A percentile compares a stretch with the other conserved stretches of the same genome.
phyloP scores from a whole-genome alignment of 1,139 yeast genomes.

The Diutina neorugosa region DNA sequence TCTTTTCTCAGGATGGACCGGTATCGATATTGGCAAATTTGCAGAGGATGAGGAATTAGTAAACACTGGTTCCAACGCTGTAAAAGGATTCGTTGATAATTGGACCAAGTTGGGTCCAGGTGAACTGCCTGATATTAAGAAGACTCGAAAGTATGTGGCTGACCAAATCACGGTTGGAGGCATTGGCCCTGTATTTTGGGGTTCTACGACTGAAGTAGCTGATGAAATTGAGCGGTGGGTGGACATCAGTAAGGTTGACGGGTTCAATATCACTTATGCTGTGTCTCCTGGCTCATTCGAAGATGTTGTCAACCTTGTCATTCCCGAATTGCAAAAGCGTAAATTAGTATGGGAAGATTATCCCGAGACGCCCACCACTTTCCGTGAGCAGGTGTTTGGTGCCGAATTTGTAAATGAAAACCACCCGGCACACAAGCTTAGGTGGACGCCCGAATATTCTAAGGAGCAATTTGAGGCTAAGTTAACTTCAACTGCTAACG shows the following conservation, averaged over 20 bases:
- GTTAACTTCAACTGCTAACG: no score
- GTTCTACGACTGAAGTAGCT: slow-evolving; percentile 18
- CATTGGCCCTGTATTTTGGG: slow-evolving; percentile 16
- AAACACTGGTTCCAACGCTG: slow-evolving; percentile 19
- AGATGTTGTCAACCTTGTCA: slow-evolving; percentile 17
- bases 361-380: slow-evolving; percentile 15
- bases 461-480: slow-evolving; percentile 23
- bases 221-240: slow-evolving; percentile 20
- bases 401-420: slow-evolving; percentile 12
- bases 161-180: slow-evolving; percentile 20
- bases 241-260: slow-evolving; percentile 20
- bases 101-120: slow-evolving; percentile 21
- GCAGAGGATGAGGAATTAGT: slow-evolving; percentile 18
- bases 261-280: slow-evolving; percentile 22
- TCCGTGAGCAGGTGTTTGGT: slow-evolving; percentile 18
- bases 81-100: slow-evolving; percentile 17
- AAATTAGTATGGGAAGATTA: slow-evolving; percentile 22
- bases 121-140: slow-evolving; percentile 13
- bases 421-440: slow-evolving; percentile 27
- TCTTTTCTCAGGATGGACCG: slow-evolving; percentile 25
- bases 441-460: slow-evolving; percentile 27
- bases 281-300: slow-evolving; percentile 21
- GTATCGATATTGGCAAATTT: slow-evolving; percentile 21
- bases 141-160: slow-evolving; percentile 17
- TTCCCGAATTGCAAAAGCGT: slow-evolving; percentile 23